A percentile compares a stretch with the other conserved stretches of the same genome.
phyloP scores from a whole-genome alignment of 352 stramenopile genomes.

The Phytophthora sansomeana region DNA sequence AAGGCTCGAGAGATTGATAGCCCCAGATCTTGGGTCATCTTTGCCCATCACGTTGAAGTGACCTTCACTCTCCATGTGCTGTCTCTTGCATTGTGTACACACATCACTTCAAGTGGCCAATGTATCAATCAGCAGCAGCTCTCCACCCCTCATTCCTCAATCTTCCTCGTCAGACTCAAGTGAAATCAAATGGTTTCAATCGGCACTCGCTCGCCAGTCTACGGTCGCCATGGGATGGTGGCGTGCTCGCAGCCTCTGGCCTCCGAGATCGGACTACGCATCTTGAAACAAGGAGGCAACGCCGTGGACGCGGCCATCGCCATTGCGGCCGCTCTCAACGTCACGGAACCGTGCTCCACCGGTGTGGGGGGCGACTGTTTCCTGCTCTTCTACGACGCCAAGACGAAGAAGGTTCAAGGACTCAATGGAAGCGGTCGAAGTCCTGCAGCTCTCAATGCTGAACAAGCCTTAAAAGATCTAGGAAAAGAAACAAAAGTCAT shows the following conservation, averaged over 20 bases:
- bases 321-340: constrained; percentile 60
- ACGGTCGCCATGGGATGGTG: constrained; percentile 92
- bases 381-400: constrained; percentile 94
- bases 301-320: constrained; percentile 93
- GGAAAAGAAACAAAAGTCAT: constrained; percentile 43
- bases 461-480: constrained; percentile 61
- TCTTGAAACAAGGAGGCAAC: constrained; percentile 93
- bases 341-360: constrained; percentile 82
- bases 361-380: constrained; percentile 95
- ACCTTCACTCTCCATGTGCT: constrained; percentile 1
- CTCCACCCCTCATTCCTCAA: constrained; percentile 15
- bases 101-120: constrained; percentile 10
- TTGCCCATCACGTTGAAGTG: constrained; percentile 13
- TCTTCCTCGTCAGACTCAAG: not conserved
- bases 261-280: constrained; percentile 91
- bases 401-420: constrained; percentile 79
- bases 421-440: constrained; percentile 95
- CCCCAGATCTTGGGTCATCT: constrained; percentile 9
- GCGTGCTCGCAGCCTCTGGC: constrained; percentile 94
- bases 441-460: constrained; percentile 82
- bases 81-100: constrained; percentile 8
- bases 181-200: constrained; percentile 50
- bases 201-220: constrained; percentile 87
- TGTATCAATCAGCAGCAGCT: not conserved
- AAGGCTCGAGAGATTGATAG: not conserved